These are phyloP conservation scores for Phialophora chinensis DNA, from an alignment of 2,329 filamentous ascomycete species.

Conservation along the genomic window DNA sequence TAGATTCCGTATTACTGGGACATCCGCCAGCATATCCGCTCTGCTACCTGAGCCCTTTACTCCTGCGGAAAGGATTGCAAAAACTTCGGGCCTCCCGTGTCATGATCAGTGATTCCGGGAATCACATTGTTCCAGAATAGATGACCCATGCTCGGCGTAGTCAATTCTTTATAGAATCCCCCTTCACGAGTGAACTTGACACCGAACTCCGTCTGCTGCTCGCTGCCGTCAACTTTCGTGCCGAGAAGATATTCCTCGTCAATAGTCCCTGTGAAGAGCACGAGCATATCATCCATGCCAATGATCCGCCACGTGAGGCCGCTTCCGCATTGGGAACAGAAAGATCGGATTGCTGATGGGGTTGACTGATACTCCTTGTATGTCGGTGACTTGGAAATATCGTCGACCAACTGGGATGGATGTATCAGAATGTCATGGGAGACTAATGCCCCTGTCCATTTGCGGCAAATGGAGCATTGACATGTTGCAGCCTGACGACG, in stretches of 20 bases:
- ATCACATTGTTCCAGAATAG: slow-evolving; percentile 35
- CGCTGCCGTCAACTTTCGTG: slow-evolving; percentile 27
- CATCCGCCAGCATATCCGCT: slow-evolving; percentile 4
- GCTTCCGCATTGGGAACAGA: slow-evolving; percentile 34
- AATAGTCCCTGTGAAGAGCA: slow-evolving; percentile 28
- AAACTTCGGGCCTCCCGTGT: slow-evolving; percentile 25
- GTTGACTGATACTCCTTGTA: slow-evolving; percentile 32
- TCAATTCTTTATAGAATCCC: slow-evolving; percentile 24
- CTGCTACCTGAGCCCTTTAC: neutral
- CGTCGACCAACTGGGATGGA: slow-evolving; percentile 28
- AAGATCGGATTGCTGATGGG: slow-evolving; percentile 19
- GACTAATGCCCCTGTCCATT: slow-evolving; percentile 30
- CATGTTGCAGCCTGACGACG: slow-evolving; percentile 25
- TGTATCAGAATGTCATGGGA: slow-evolving; percentile 30
- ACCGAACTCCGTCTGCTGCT: slow-evolving; percentile 29
- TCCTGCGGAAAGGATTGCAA: slow-evolving; percentile 22
- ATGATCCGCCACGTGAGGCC: slow-evolving; percentile 29
- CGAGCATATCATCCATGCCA: slow-evolving; percentile 28
- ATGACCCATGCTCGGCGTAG: slow-evolving; percentile 22
- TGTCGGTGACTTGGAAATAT: slow-evolving; percentile 26
- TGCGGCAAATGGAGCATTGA: slow-evolving; percentile 34
- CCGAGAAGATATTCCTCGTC: slow-evolving; percentile 33
- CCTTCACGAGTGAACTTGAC: slow-evolving; percentile 26
- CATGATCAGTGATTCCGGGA: slow-evolving; percentile 31
- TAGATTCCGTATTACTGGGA: neutral